Base-by-base conservation (phyloP, 257 asterid genomes). In the Petunia axillaris region DNA sequence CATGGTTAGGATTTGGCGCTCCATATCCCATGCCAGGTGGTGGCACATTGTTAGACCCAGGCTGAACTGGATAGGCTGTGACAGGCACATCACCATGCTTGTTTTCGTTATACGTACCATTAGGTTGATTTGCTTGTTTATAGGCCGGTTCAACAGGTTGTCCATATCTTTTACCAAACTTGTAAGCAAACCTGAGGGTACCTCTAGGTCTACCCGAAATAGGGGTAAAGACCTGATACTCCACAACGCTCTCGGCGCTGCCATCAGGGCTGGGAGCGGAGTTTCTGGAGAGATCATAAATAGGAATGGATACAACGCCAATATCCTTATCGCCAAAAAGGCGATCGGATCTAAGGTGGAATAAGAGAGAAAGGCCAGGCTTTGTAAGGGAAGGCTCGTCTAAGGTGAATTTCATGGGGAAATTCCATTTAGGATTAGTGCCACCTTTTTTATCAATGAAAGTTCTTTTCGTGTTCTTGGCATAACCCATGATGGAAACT, bases 371-470 rank as follows among this genome's bases (percentile, higher is more conserved):
- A 60, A 66, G 66, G 4, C 68, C 52, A 36, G 64, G 50, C 13
- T 59, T 39, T 13, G 58, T 60, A 14, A 63, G 71, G 0, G 80
- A 60, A 36, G 80, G 71, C 16, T 77, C 80, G 8, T 79, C 82
- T 73, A 79, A 48, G 43, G 58, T 79, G 78, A 91, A 86, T 8
- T 88, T 90, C 91, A 89, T 83, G n/a, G 83, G 84, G 70, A 81
- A 85, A 68, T 88, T 88, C 96, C 93, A 91, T 25, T 80, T 83
- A 38, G 96, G 93, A 7, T 8, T 43, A 44, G 89, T 75, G 38
- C 93, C 96, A 70, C 84, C 83, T 60, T 86, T 82, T 78, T 86
- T 89, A 84, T 89, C 89, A 35, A 86, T 83, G 80, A 54, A 77
- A 16, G 92, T 88, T 41, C 16, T 78, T 83, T 88, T 80, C 71